These are phyloP conservation scores for Phytopythium cucurbitacearum DNA, from an alignment of 352 stramenopile species.

Conservation along the genomic window DNA sequence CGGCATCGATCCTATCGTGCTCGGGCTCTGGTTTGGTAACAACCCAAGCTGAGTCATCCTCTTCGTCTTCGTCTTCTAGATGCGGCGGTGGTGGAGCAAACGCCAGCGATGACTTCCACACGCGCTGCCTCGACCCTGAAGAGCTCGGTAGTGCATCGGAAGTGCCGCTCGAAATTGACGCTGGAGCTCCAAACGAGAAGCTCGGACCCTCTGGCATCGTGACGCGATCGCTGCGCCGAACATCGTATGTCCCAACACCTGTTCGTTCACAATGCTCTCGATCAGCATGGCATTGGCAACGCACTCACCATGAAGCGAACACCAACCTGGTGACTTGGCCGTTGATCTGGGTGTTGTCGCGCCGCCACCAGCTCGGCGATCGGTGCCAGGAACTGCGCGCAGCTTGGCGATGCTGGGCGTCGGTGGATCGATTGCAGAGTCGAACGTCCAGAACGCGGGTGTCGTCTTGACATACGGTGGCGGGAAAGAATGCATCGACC, in stretches of 20 bases:
- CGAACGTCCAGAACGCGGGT: conserved; percentile 25
- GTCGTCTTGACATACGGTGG: conserved; percentile 29
- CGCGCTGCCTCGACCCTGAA: conserved; percentile 8
- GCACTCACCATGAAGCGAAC: background rate
- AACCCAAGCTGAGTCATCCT: conserved; percentile 7
- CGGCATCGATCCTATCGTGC: conserved; percentile 8
- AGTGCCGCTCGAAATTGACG: too few relatives aligned
- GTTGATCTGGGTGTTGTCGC: background rate
- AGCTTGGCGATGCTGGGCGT: conserved; percentile 20
- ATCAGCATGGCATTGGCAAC: background rate
- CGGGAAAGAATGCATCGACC: conserved; percentile 16
- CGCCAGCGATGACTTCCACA: conserved; percentile 21
- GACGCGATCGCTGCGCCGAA: conserved; percentile 35
- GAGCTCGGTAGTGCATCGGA: background rate
- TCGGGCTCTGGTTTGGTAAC: too few relatives aligned
- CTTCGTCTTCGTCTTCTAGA: conserved; percentile 5
- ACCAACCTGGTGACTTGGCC: conserved; percentile 12
- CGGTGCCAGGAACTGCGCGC: background rate
- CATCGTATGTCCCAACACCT: conserved; percentile 52
- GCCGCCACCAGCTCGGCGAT: conserved; percentile 9
- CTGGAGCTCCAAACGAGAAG: conserved; percentile 28
- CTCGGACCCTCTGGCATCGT: conserved; percentile 34
- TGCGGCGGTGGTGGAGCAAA: conserved; percentile 10
- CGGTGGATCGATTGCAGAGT: conserved; percentile 14
- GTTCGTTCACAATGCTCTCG: background rate